Evolutionary conservation across 2,329 filamentous ascomycete genomes (phyloP).

Genomic region (Xylaria multiplex): DNA sequence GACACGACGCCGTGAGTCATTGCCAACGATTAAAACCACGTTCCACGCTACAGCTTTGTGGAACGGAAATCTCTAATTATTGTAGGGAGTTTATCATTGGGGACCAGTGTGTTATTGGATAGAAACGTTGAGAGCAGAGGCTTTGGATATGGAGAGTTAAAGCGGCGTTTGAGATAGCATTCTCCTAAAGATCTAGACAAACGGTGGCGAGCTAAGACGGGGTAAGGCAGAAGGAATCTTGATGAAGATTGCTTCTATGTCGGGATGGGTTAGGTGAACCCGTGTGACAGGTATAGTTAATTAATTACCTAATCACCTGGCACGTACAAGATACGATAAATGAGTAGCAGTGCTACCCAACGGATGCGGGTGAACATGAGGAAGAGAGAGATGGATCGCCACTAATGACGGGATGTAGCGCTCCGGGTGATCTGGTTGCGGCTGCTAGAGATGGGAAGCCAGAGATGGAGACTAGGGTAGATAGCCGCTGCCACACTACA

Average conservation of each 20-base stretch:
- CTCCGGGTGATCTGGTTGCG: constrained; percentile 29
- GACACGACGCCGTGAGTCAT: constrained; percentile 32
- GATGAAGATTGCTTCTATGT: not conserved
- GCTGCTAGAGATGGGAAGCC: not conserved
- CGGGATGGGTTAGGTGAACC: not conserved
- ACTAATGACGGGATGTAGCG: constrained; percentile 32
- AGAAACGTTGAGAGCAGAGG: not conserved
- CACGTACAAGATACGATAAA: too few relatives aligned
- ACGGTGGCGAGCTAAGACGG: too few relatives aligned
- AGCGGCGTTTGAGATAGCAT: not conserved
- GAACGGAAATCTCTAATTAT: not conserved
- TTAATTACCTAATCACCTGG: too few relatives aligned
- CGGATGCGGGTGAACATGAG: not conserved
- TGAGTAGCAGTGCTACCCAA: too few relatives aligned
- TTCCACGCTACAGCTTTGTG: not conserved
- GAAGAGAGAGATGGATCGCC: constrained; percentile 13
- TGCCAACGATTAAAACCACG: constrained; percentile 17
- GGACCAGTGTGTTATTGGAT: not conserved
- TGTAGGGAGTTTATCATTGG: not conserved
- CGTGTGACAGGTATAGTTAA: too few relatives aligned
- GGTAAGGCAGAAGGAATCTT: too few relatives aligned
- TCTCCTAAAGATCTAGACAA: not conserved
- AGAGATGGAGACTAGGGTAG: too few relatives aligned
- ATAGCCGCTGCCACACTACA: too few relatives aligned
- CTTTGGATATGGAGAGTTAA: not conserved